Evolutionary conservation across 2,329 filamentous ascomycete species (phyloP), one percentile per base, ranked within the genome.

Genomic region (Didymella glomerata): DNA sequence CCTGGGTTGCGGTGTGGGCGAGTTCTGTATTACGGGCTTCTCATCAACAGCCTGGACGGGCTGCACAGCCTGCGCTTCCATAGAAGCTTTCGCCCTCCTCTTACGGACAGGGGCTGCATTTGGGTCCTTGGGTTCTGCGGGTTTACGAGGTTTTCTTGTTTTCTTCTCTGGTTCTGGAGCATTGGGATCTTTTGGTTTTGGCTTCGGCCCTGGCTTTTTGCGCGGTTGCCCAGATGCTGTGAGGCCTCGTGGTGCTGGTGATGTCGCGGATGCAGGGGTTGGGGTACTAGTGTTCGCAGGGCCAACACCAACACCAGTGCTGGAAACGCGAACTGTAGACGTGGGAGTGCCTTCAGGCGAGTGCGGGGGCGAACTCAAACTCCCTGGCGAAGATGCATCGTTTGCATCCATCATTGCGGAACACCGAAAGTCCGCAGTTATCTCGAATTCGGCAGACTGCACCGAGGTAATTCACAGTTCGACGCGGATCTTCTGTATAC

Each of bases 91-190:
- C 44, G 75, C 77, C 70, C 80, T 74, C 67, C 80, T 80, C 76
- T 82, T 87, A 66, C 85, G 83, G 59, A 82, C 75, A 45, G 74
- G 69, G 30, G 77, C 74, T 3, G 76, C 71, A 70, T 67, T 73
- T 78, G 83, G 60, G 79, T 85, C 70, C 83, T 90, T 69, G 48
- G 79, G 76, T 54, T 79, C 78, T 27, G 74, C 71, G 18, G 79
- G 73, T 67, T 81, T 82, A 57, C 81, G 76, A 36, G 79, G 69
- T 66, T 80, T 82, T 64, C 78, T 78, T 3, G 77, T 71, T 61
- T 80, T 80, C 50, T 79, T 80, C 63, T 80, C 78, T 36, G 67
- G 64, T 41, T 75, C 76, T 50, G 68, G 74, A 62, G 54, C 71
- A 70, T 53, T 74, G 62, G 70, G 59, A 46, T 77, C 75, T 63